Evolutionary conservation across 1,284 basidiomycete genomes (phyloP), one percentile per base, ranked within the genome.

Genomic region (Boletus sp.): DNA sequence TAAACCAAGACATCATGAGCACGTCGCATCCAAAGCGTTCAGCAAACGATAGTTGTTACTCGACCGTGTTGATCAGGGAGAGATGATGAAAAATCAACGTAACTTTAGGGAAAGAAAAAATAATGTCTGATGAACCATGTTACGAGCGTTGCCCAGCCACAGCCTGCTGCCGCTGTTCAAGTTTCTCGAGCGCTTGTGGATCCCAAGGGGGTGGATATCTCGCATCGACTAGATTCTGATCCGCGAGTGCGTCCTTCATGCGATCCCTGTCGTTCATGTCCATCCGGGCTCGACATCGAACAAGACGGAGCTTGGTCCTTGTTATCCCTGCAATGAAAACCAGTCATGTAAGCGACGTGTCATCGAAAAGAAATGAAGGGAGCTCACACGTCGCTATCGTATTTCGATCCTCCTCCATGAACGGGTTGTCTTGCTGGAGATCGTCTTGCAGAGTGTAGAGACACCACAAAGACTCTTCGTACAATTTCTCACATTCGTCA

Each of bases 381-480:
- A 12, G 73, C 84, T 58, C 56, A 93, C 91, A 91, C 17, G 82
- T 90, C 38, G 84, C 80, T 48, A 94, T 89, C 4, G 86, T 89
- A 22, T 76, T 75, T 29, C 83, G 77, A 64, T 95, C 93, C 57
- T 93, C 90, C 38, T 91, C 89, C 73, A 84, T 78, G 64, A 90
- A 89, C 1, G 84, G 82, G 55, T 88, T 91, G 12, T 82, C 87
- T 5, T 81, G 83, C 61, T 94, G 88, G 57, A 97, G 76, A 52
- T 94, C 90, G 64, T 99, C 95, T 60, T 95, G 84, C 5, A 98
- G 75, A 0, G 92, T 88, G 56, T 91, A 89, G 22, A 99, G 73
- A 64, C 94, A 88, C 88, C 91, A 95, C 16, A 96, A 69, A 0
- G 93, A 92, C 53, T 92, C 92, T 64, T 97, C 94, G 69, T 99